Conservation (phyloP, 352 stramenopile species). For the Pythium volutum region DNA sequence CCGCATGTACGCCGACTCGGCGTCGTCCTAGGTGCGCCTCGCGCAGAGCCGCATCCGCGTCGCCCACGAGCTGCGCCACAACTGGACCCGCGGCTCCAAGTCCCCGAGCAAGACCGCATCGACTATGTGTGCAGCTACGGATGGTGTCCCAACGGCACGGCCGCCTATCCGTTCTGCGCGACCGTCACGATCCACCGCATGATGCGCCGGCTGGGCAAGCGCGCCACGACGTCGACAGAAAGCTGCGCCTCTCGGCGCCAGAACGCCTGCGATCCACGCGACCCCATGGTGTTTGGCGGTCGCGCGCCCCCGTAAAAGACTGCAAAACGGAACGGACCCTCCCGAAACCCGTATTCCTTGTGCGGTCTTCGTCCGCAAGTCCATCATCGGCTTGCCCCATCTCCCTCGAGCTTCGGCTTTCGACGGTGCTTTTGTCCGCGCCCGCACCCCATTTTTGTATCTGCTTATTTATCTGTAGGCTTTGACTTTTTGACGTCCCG, state of each 20-base stretch:
- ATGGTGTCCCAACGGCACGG: background rate
- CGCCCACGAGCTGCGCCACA: no score
- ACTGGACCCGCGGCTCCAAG: no score
- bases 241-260: background rate
- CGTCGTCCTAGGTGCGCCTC: background rate
- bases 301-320: background rate
- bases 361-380: no score
- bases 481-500: no score
- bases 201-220: background rate
- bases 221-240: background rate
- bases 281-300: background rate
- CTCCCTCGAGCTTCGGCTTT: no score
- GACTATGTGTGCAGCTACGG: background rate
- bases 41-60: background rate
- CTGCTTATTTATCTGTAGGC: no score
- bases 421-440: no score
- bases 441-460: no score
- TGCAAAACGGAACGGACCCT: no score
- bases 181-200: constrained; percentile 2
- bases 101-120: background rate
- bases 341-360: no score
- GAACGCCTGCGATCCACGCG: background rate
- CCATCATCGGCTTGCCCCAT: no score
- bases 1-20: no score
- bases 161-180: constrained; percentile 1